These are phyloP conservation scores for Hyparrhenia diplandra DNA, from an alignment of 176 grass and related monocot species.

Conservation along the genomic window DNA sequence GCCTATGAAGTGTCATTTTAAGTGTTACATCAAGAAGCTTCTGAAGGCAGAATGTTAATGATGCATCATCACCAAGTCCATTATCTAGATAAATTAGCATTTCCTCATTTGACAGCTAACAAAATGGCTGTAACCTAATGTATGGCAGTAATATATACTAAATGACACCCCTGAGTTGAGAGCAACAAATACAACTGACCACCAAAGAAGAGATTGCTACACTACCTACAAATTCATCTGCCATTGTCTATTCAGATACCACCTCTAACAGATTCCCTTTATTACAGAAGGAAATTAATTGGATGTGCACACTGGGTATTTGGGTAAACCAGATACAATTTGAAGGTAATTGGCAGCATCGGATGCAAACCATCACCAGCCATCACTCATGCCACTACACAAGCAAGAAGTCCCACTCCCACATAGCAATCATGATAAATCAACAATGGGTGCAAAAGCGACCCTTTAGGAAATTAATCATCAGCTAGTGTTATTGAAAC, in stretches of 20 bases:
- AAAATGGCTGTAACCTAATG: neutral
- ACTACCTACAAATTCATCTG: neutral
- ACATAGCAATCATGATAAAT: neutral
- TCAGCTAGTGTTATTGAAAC: neutral
- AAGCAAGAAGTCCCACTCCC: neutral
- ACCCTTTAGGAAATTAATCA: neutral
- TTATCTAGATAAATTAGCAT: neutral
- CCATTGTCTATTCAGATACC: neutral
- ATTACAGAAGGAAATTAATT: neutral
- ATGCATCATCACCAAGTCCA: neutral
- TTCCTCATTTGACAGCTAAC: neutral
- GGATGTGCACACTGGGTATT: neutral
- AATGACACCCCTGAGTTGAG: neutral
- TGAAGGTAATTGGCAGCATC: neutral
- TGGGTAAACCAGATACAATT: constrained; percentile 8
- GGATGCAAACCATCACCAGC: neutral
- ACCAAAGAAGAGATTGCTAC: neutral
- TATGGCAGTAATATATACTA: neutral
- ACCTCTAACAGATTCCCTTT: neutral
- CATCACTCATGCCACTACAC: neutral
- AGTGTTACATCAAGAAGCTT: neutral
- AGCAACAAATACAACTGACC: neutral
- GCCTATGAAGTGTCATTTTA: neutral
- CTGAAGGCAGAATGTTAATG: neutral
- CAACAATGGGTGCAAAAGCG: neutral